phyloP scores from a whole-genome alignment of 176 grass and related monocot genomes.

The Juncus effusus region DNA sequence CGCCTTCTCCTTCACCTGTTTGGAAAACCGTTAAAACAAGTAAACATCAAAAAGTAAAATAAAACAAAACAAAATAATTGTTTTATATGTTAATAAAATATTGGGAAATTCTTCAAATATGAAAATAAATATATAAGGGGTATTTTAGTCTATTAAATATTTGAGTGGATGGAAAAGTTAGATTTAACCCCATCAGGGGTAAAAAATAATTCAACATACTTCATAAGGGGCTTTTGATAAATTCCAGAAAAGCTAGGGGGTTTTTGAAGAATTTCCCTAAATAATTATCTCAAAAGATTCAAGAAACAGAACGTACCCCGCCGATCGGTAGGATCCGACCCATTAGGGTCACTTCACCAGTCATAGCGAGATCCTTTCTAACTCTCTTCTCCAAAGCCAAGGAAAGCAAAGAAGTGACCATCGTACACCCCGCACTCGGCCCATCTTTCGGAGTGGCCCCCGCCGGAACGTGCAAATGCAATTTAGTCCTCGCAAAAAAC shows the following conservation, averaged over 20 bases:
- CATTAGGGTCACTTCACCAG: slow-evolving; percentile 86
- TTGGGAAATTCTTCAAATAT: too few species aligned
- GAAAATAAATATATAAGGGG: too few species aligned
- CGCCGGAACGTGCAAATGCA: slow-evolving; percentile 90
- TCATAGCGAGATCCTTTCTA: slow-evolving; percentile 88
- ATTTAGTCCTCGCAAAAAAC: slow-evolving; percentile 73
- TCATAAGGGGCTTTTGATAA: too few species aligned
- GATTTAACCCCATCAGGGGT: too few species aligned
- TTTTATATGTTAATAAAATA: not conserved
- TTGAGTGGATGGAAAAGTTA: too few species aligned
- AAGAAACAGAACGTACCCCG: slow-evolving; percentile 52
- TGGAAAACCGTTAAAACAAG: not conserved
- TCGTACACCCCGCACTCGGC: slow-evolving; percentile 86
- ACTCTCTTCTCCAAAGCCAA: slow-evolving; percentile 76
- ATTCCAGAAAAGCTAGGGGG: too few species aligned
- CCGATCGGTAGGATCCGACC: slow-evolving; percentile 92
- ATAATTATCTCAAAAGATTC: not conserved
- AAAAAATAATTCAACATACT: too few species aligned
- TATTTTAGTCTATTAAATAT: too few species aligned
- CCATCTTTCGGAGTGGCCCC: slow-evolving; percentile 96
- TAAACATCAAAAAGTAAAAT: not conserved
- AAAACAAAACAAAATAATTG: not conserved
- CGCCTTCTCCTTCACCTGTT: slow-evolving; percentile 98
- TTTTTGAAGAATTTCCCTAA: not conserved
- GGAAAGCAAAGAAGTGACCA: slow-evolving; percentile 94